Evolutionary conservation across 2,329 filamentous ascomycete genomes (phyloP), one percentile per base, ranked within the genome.

Genomic region (Aspergillus eucalypticola): DNA sequence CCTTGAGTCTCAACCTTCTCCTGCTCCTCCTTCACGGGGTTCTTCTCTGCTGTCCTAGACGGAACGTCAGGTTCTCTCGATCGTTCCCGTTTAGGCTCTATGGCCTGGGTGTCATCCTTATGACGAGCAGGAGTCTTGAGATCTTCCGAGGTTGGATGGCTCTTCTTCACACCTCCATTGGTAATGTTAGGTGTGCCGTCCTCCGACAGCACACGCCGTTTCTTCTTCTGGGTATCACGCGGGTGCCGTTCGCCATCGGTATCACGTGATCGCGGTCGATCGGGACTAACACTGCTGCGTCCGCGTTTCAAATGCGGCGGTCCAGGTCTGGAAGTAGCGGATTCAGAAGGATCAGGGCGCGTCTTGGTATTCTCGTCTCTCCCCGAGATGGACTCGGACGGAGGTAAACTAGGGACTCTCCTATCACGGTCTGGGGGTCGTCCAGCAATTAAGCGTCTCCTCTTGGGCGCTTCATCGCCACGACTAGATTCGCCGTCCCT

Each of bases 261-360:
- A 25, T 67, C 74, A 44, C 71, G 72, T 10, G 75, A 74, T 32
- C 71, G 73, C 39, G 71, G 72, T 56, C 76, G 64, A 56, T 77
- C 74, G 4, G 78, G 78, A n/a, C 77, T 79, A 21, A 69, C 67
- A 59, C 78, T 81, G 51, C 69, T 73, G 46, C 78, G 75, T 27
- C 74, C 70, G 41, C 79, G 75, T 65, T 81, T 81, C 42, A 79
- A 66, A 10, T 67, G 65, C 38, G 60, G 54, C 15, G 41, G 56
- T 59, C 61, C 64, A 48, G 63, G 62, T n/a, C 67, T 62, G 61
- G 62, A 15, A 58, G 57, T 2, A 23, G 60, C 54, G 21, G 69
- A 58, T 51, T 73, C 71, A 4, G 69, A 64, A 52, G 64, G 68
- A 25, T 75, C 71, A 29, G 65, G 56, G 32, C 72, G 75, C 0